Conservation (phyloP, 495 filamentous ascomycete genomes). For the Xylaria telfairii region DNA sequence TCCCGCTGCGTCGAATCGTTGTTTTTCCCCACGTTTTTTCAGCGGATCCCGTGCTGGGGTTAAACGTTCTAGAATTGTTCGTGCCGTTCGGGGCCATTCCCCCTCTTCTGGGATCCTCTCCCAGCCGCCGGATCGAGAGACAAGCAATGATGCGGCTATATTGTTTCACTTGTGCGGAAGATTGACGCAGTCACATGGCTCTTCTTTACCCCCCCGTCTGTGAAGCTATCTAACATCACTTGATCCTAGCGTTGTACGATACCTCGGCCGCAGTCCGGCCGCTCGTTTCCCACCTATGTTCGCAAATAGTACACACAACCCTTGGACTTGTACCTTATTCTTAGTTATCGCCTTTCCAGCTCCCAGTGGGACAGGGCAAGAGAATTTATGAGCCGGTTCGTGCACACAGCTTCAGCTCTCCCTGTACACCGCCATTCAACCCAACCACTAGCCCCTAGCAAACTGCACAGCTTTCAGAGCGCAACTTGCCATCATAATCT, state of each 20-base stretch:
- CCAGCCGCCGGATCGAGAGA: conserved; percentile 27
- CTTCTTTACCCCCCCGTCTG: conserved; percentile 21
- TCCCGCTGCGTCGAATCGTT: conserved; percentile 21
- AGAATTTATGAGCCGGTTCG: neutral
- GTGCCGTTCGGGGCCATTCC: conserved; percentile 13
- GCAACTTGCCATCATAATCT: neutral
- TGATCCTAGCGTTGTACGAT: conserved; percentile 28
- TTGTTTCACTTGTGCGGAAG: conserved; percentile 28
- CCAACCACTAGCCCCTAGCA: conserved; percentile 1
- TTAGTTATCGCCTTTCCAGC: conserved; percentile 4
- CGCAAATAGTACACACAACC: neutral
- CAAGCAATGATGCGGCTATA: conserved; percentile 27
- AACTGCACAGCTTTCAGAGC: neutral
- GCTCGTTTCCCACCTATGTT: neutral
- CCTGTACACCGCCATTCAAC: conserved; percentile 23
- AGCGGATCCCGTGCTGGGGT: conserved; percentile 24
- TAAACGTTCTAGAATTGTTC: conserved; percentile 29
- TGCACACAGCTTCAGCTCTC: conserved; percentile 18
- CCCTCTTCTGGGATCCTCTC: conserved; percentile 19
- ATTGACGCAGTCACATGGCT: conserved; percentile 25
- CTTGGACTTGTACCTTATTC: neutral
- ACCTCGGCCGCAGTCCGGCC: conserved; percentile 24
- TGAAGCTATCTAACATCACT: conserved; percentile 24
- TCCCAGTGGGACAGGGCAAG: conserved; percentile 10
- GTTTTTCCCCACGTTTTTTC: conserved; percentile 28